Base-by-base conservation (phyloP, 306 rosid species). In the Astragalus membranaceus region DNA sequence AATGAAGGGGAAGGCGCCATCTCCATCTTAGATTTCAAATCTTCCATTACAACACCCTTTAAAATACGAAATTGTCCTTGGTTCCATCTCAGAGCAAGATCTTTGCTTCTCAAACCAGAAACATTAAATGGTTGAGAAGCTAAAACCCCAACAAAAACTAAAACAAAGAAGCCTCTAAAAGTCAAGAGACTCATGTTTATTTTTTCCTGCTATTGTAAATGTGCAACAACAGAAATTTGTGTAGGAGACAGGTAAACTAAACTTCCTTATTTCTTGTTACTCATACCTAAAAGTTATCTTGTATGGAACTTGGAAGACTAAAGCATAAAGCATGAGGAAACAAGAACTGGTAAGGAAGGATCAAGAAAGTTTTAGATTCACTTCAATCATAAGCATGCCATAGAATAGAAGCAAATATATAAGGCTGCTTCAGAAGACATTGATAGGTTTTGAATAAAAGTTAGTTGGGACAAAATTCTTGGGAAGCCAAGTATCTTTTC, bases 401-500 rank as follows among this genome's bases (percentile, higher is more conserved):
- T 70, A 59, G n/a, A n/a, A n/a, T n/a, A n/a, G 90, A 86, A 86
- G 90, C 89, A 85, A 85, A 87, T 79, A 81, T 75, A 82, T 76
- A 90, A 87, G 86, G 92, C 81, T 89, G 88, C 79, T 86, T 81
- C 79, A 72, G 88, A 84, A 79, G 88, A 61, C 85, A 80, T 69
- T 81, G 94, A 85, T 88, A 80, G 88, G 95, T 83, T 66, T 89
- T 92, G 98, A 92, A 87, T 72, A 35, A 78, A 89, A 86, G 92
- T 82, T 87, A 56, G 59, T 73, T 84, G 89, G 91, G 88, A 92
- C 91, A 81, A 68, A 58, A 70, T 66, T 82, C 86, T 92, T 81
- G 92, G 85, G 92, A 92, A 89, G 95, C 84, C 88, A 92, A 85
- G 96, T 79, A 89, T 86, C 90, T 92, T 89, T 79, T 57, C 84